Evolutionary conservation across 192 early-diverging fungal genomes (phyloP).

Genomic region (Backusella liffmaniae): DNA sequence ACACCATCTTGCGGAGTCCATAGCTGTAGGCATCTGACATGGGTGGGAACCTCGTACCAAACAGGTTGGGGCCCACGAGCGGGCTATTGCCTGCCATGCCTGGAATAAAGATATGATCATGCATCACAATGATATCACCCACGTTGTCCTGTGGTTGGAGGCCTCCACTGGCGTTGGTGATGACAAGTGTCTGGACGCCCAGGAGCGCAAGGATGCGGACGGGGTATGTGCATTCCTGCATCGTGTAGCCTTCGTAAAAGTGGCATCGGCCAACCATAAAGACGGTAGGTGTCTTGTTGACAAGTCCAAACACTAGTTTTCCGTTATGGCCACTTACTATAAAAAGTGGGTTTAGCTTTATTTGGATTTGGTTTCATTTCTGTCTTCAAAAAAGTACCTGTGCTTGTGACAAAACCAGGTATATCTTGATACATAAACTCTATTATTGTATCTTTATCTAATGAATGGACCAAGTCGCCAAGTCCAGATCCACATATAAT

Average conservation of each 20-base stretch:
- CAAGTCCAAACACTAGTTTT: conserved; percentile 81
- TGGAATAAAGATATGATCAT: conserved; percentile 78
- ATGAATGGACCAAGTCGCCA: conserved; percentile 69
- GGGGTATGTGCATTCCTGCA: conserved; percentile 81
- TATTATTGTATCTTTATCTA: conserved; percentile 50
- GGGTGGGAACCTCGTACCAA: conserved; percentile 87
- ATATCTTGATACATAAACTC: conserved; percentile 78
- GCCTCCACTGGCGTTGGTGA: conserved; percentile 84
- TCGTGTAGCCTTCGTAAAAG: conserved; percentile 85
- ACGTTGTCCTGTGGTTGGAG: conserved; percentile 75
- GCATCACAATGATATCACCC: conserved; percentile 80
- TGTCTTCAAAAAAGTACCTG: conserved; percentile 41
- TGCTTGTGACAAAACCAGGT: conserved; percentile 81
- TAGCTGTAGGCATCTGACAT: conserved; percentile 85
- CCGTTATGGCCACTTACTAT: conserved; percentile 68
- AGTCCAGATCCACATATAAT: conserved; percentile 86
- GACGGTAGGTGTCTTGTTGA: conserved; percentile 64
- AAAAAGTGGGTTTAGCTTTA: neutral
- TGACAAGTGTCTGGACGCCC: conserved; percentile 72
- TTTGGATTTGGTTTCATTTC: conserved; percentile 1
- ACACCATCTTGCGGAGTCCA: conserved; percentile 67
- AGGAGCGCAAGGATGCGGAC: conserved; percentile 85
- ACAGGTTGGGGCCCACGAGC: conserved; percentile 80
- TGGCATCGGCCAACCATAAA: conserved; percentile 90
- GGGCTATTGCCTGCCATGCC: conserved; percentile 75